Conservation (phyloP, 2,329 filamentous ascomycete species). For the Torrubiella hemipterigena region DNA sequence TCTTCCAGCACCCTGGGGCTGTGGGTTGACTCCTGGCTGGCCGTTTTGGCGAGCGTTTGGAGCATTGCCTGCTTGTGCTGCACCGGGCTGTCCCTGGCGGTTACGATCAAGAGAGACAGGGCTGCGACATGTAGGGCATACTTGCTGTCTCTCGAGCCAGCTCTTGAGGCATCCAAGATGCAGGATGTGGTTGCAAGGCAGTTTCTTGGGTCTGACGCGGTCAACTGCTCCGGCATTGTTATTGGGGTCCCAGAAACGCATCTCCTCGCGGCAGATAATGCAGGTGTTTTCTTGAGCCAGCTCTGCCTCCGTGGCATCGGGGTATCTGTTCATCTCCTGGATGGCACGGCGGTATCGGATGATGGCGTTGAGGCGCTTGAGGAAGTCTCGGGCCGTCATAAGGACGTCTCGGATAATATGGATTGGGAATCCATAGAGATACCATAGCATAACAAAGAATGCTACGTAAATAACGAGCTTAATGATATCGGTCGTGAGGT, state of each 20-base stretch:
- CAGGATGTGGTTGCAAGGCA: constrained; percentile 90
- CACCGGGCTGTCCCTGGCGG: not conserved
- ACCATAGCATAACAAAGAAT: constrained; percentile 88
- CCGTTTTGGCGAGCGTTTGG: not conserved
- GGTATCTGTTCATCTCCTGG: constrained; percentile 87
- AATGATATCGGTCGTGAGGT: constrained; percentile 78
- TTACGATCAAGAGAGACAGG: constrained; percentile 40
- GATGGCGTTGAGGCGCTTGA: constrained; percentile 80
- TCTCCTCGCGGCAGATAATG: constrained; percentile 95
- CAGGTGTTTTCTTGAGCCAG: constrained; percentile 81
- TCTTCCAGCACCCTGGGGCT: constrained; percentile 31
- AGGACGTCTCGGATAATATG: constrained; percentile 95
- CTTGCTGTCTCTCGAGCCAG: constrained; percentile 95
- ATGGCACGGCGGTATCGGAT: constrained; percentile 85
- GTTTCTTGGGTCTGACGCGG: constrained; percentile 79
- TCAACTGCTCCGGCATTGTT: constrained; percentile 61
- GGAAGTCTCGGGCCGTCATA: constrained; percentile 83
- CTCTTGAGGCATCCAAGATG: constrained; percentile 91
- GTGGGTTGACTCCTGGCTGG: not conserved
- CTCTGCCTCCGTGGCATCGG: constrained; percentile 81
- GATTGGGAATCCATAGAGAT: constrained; percentile 89
- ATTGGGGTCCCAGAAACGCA: constrained; percentile 62
- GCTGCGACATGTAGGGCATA: constrained; percentile 86
- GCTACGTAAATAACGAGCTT: constrained; percentile 81
- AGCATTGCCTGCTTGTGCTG: not conserved